Base-by-base conservation (phyloP, 306 rosid species). In the Quercus rubra region DNA sequence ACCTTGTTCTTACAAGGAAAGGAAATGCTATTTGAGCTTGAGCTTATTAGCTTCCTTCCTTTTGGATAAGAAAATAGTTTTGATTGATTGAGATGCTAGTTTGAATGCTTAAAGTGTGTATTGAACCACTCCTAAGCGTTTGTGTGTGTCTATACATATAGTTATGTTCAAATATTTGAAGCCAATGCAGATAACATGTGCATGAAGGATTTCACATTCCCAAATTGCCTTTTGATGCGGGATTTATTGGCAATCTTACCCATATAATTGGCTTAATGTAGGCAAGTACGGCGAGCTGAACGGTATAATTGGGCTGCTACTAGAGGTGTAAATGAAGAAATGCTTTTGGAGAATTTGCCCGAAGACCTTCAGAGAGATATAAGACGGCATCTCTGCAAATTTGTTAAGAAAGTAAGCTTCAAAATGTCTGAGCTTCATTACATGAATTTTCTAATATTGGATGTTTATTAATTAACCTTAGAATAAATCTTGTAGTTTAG, bases 301-400 rank as follows among this genome's bases (percentile, higher is more conserved):
- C 86, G 95, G 62, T 93, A 85, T 68, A 87, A 71, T 28, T 93
- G 97, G 98, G 97, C 93, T 54, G 97, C 98, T 19, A 91, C 98
- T 58, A 89, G 98, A 78, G 98, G 98, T 4, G 98, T 91, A 79
- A 92, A 93, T 87, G 98, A 93, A 83, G 97, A 91, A 86, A 55
- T 67, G 30, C 94, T 90, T 72, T 70, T 93, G 80, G 95, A 89
- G 84, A 87, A 88, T 84, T 84, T 93, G 86, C 95, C 97, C 0
- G 98, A 93, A 80, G 97, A 93, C 83, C 88, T 93, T 52, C 97
- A 90, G 64, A 88, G 88, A 70, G 93, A 91, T 63, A 91, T 91
- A 56, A 89, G 97, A 82, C 93, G 95, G 6, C 98, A 93, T 86
- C 89, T 91, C 75, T 91, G 90, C 67, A 85, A 58, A 78, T 88